These are phyloP conservation scores for Kwoniella sp. DNA, from an alignment of 768 basidiomycete genomes.

Conservation along the genomic window DNA sequence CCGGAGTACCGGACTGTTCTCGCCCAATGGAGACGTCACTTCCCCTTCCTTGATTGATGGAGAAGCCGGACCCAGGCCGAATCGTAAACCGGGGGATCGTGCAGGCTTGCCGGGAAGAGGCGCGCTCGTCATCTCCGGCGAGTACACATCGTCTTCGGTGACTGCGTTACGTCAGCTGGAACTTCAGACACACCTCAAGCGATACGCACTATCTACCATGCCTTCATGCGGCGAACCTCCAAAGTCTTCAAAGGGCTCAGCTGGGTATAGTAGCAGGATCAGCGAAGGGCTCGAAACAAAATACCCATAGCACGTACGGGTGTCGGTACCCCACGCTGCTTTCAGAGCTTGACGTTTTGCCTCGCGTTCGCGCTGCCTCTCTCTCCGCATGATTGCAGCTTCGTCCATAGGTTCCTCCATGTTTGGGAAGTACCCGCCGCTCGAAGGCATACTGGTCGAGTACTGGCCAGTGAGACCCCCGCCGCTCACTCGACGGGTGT, in stretches of 20 bases:
- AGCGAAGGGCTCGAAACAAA: too few relatives aligned
- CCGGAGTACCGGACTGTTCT: constrained; percentile 9
- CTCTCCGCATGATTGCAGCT: constrained; percentile 33
- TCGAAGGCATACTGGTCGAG: constrained; percentile 46
- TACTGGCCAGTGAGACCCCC: constrained; percentile 47
- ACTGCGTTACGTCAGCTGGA: neutral
- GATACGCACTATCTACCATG: constrained; percentile 30
- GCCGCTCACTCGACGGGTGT: constrained; percentile 23
- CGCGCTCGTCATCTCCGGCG: constrained; percentile 17
- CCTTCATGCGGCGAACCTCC: constrained; percentile 38
- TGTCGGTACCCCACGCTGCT: constrained; percentile 50
- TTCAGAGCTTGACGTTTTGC: constrained; percentile 46
- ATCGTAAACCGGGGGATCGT: constrained; percentile 38
- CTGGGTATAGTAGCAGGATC: constrained; percentile 14
- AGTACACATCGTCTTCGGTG: constrained; percentile 18
- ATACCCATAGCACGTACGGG: constrained; percentile 32
- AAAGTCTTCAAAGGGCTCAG: constrained; percentile 50
- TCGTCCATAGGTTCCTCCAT: constrained; percentile 26
- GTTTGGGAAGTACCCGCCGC: constrained; percentile 47
- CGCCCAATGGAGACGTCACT: constrained; percentile 19
- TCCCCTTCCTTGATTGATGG: constrained; percentile 28
- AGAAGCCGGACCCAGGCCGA: constrained; percentile 22
- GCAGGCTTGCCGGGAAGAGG: constrained; percentile 17
- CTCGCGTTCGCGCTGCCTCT: constrained; percentile 42
- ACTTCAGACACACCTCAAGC: neutral